Evolutionary conservation across 139 green algal genomes (phyloP).

Genomic region (Dunaliella sp.): DNA sequence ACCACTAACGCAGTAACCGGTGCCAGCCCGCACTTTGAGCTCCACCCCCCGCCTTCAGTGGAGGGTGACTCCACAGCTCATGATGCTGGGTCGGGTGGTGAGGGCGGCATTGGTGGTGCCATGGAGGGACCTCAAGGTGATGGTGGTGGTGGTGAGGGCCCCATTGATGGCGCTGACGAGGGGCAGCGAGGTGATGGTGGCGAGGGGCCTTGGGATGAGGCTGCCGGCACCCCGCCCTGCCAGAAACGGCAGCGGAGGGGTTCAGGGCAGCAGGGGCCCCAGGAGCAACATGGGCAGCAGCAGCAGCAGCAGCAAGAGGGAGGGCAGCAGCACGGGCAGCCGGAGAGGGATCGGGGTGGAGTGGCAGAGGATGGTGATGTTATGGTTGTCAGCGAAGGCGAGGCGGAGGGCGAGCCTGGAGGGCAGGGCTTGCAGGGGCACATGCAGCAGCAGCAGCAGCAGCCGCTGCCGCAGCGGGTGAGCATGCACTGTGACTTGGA

Average conservation of each 20-base stretch:
- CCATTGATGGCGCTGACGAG: background rate
- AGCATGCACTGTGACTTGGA: background rate
- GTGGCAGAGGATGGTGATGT: background rate
- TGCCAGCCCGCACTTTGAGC: background rate
- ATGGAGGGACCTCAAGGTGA: no score
- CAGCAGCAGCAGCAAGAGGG: background rate
- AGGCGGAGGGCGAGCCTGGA: background rate
- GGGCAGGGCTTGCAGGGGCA: background rate
- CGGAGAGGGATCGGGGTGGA: no score
- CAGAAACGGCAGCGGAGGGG: no score
- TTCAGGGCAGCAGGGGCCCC: no score
- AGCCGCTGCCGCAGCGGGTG: background rate
- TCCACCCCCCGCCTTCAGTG: background rate
- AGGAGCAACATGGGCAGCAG: constrained; percentile 6
- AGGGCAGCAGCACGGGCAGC: no score
- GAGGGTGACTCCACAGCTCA: background rate
- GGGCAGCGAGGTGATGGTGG: no score
- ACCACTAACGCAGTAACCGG: no score
- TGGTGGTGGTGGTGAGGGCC: background rate
- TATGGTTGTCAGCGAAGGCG: background rate
- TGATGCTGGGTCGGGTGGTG: background rate
- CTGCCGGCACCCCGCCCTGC: no score
- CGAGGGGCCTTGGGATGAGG: no score
- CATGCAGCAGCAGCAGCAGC: background rate
- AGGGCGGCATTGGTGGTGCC: background rate